phyloP scores from a whole-genome alignment of 2,329 filamentous ascomycete species.

The Xenosphaeropsis pyriputrescens region DNA sequence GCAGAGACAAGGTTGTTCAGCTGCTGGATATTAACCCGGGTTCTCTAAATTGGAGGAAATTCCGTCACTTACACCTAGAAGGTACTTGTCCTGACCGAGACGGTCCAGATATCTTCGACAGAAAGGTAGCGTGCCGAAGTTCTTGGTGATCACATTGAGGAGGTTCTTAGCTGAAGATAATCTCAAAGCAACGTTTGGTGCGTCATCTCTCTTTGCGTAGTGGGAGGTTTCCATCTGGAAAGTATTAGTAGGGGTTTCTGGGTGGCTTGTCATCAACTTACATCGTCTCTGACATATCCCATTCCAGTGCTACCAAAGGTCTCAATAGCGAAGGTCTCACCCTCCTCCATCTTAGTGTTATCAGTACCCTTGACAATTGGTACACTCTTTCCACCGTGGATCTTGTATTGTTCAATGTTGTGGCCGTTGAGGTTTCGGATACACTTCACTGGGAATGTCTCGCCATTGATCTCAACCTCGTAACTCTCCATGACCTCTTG shows the following conservation, averaged over 20 bases:
- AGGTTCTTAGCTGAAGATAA: slow-evolving; percentile 74
- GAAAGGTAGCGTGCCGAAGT: slow-evolving; percentile 86
- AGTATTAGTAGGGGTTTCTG: slow-evolving; percentile 3
- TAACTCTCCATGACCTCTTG: slow-evolving; percentile 50
- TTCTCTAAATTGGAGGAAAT: neutral
- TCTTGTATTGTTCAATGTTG: slow-evolving; percentile 77
- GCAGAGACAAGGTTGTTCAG: slow-evolving; percentile 73
- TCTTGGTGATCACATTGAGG: slow-evolving; percentile 84
- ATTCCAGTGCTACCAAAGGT: slow-evolving; percentile 91
- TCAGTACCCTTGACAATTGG: slow-evolving; percentile 84
- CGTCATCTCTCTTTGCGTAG: slow-evolving; percentile 64
- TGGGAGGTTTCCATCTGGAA: slow-evolving; percentile 65
- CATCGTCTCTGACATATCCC: slow-evolving; percentile 75
- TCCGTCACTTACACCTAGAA: slow-evolving; percentile 54
- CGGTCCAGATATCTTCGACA: slow-evolving; percentile 84
- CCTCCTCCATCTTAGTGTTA: slow-evolving; percentile 94
- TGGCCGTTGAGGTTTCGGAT: slow-evolving; percentile 49
- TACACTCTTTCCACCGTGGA: slow-evolving; percentile 86
- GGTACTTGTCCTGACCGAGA: slow-evolving; percentile 87
- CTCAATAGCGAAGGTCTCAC: slow-evolving; percentile 89
- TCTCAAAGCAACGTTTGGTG: slow-evolving; percentile 60
- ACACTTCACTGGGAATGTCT: slow-evolving; percentile 36
- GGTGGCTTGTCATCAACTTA: slow-evolving; percentile 24
- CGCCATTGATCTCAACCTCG: slow-evolving; percentile 37
- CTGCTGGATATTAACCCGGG: slow-evolving; percentile 26